Conservation (phyloP, 2,329 filamentous ascomycete genomes). For the Penicillium sclerotigenum region DNA sequence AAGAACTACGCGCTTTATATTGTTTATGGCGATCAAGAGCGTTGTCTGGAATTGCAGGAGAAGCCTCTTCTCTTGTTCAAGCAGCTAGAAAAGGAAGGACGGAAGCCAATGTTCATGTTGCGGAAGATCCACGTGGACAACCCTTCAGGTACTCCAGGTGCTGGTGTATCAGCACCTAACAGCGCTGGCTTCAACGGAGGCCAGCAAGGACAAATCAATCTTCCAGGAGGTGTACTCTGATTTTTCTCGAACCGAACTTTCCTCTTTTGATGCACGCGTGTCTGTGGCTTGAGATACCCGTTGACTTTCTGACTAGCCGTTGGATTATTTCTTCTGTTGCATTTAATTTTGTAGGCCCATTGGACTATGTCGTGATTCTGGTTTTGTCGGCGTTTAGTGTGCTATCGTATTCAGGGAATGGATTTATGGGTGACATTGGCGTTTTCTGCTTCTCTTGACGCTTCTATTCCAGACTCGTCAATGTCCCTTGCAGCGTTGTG, state of each 20-base stretch:
- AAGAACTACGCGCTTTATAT: conserved; percentile 97
- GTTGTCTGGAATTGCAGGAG: conserved; percentile 86
- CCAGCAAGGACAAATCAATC: conserved; percentile 32
- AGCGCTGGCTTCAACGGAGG: conserved; percentile 31
- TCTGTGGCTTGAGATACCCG: conserved; percentile 16
- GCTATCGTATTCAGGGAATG: background rate
- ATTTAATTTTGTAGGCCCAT: background rate
- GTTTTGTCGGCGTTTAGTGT: conserved; percentile 7
- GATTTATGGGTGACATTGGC: conserved; percentile 5
- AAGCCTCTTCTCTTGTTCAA: conserved; percentile 96
- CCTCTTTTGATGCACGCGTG: conserved; percentile 5
- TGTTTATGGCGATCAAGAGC: conserved; percentile 96
- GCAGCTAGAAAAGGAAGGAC: conserved; percentile 91
- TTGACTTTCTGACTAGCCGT: background rate
- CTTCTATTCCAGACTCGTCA: background rate
- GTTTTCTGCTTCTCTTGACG: conserved; percentile 2
- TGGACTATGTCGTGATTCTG: background rate
- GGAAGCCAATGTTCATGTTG: conserved; percentile 99
- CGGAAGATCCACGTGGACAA: conserved; percentile 57
- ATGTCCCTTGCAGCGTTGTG: conserved; percentile 4
- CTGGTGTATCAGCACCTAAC: conserved; percentile 28
- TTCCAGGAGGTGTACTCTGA: conserved; percentile 35
- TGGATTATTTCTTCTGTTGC: background rate
- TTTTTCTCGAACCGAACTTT: background rate
- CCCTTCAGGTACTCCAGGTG: conserved; percentile 17